Evolutionary conservation across 345 rosid species (phyloP).

Genomic region (Linum lewisii): DNA sequence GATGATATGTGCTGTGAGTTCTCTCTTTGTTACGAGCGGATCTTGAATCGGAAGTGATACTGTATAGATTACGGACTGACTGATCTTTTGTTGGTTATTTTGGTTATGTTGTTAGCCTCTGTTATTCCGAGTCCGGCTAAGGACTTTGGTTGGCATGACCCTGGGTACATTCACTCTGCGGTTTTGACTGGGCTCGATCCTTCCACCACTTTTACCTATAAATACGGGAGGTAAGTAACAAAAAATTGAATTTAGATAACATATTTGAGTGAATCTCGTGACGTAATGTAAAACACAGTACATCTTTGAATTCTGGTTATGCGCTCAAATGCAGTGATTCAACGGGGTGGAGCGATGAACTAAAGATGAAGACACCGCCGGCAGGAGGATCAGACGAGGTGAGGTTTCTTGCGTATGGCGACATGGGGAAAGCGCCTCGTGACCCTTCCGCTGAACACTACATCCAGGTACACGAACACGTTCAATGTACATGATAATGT

Average conservation of each 20-base stretch:
- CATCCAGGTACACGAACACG: slow-evolving; percentile 25
- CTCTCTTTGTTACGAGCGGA: no score
- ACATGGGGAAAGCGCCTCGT: slow-evolving; percentile 68
- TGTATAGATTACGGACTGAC: no score
- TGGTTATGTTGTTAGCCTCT: slow-evolving; percentile 15
- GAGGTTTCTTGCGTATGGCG: slow-evolving; percentile 49
- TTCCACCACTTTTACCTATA: slow-evolving; percentile 33
- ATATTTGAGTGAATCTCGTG: no score
- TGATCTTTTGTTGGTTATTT: no score
- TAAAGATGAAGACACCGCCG: slow-evolving; percentile 42
- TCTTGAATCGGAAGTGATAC: no score
- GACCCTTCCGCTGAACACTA: slow-evolving; percentile 55
- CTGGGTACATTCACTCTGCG: slow-evolving; percentile 61
- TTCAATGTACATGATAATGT: no score
- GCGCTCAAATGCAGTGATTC: slow-evolving; percentile 41
- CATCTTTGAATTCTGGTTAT: no score
- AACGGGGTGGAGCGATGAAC: slow-evolving; percentile 49
- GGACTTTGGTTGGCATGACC: slow-evolving; percentile 81
- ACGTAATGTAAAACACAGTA: no score
- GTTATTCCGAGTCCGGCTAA: slow-evolving; percentile 48
- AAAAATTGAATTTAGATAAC: no score
- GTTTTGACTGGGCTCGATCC: slow-evolving; percentile 48
- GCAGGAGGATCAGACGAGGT: slow-evolving; percentile 43
- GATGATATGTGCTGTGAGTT: slow-evolving; percentile 57
- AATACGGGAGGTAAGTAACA: slow-evolving; percentile 55